These are phyloP conservation scores for Chamaenerion angustifolium DNA, from an alignment of 345 rosid species.

Conservation along the genomic window DNA sequence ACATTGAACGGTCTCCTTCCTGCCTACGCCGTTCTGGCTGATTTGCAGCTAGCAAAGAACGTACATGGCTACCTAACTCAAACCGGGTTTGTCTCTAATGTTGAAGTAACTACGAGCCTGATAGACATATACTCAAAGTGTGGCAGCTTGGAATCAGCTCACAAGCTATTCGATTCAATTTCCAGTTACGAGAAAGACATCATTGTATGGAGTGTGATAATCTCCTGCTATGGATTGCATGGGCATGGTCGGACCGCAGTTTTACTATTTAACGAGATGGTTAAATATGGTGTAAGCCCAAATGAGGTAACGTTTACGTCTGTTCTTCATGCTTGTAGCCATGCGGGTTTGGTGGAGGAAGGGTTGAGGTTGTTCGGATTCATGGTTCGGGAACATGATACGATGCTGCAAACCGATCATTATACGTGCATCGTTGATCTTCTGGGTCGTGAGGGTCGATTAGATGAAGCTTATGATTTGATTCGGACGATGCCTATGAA, in stretches of 20 bases:
- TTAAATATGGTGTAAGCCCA: constrained; percentile 29
- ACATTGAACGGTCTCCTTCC: constrained; percentile 29
- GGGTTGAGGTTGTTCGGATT: constrained; percentile 33
- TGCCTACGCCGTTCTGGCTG: constrained; percentile 37
- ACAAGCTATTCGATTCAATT: constrained; percentile 28
- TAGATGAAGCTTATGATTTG: constrained; percentile 31
- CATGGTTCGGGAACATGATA: constrained; percentile 23
- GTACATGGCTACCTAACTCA: constrained; percentile 37
- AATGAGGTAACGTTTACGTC: constrained; percentile 41
- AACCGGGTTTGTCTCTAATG: constrained; percentile 26
- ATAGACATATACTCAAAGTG: constrained; percentile 46
- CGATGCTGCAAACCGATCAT: constrained; percentile 29
- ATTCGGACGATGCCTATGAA: constrained; percentile 21
- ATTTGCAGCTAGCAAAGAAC: constrained; percentile 32
- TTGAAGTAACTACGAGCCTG: constrained; percentile 33
- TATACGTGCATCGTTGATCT: constrained; percentile 52
- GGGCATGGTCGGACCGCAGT: constrained; percentile 37
- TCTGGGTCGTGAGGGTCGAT: constrained; percentile 43
- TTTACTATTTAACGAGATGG: constrained; percentile 30
- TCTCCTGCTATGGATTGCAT: constrained; percentile 41
- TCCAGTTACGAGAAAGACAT: constrained; percentile 30
- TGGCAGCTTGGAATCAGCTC: constrained; percentile 31
- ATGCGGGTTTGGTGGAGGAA: constrained; percentile 38
- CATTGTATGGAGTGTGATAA: constrained; percentile 45
- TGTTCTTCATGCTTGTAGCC: constrained; percentile 48